phyloP scores from a whole-genome alignment of 1,284 basidiomycete genomes.

The Ganoderma meredithae region DNA sequence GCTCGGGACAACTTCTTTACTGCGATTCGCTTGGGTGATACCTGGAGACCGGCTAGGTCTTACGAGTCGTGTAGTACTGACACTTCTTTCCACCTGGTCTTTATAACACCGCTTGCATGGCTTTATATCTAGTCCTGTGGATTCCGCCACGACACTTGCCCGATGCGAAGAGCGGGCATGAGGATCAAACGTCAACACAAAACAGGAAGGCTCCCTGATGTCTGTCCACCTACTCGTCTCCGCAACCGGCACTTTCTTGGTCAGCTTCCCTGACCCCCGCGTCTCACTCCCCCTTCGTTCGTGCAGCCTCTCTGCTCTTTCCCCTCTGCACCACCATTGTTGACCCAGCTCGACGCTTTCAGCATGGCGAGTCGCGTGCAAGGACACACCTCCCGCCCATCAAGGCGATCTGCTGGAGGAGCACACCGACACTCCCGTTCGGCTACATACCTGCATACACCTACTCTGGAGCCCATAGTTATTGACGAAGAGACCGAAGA shows the following conservation, averaged over 20 bases:
- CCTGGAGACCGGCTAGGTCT: too few species aligned
- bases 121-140: not conserved
- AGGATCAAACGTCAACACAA: not conserved
- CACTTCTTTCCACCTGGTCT: not conserved
- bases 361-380: slow-evolving; percentile 21
- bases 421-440: slow-evolving; percentile 26
- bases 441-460: slow-evolving; percentile 24
- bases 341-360: slow-evolving; percentile 7
- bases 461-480: slow-evolving; percentile 28
- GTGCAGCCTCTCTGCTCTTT: slow-evolving; percentile 6
- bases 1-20: too few species aligned
- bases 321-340: slow-evolving; percentile 6
- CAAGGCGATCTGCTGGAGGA: slow-evolving; percentile 7
- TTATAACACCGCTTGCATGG: not conserved
- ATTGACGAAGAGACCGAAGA: slow-evolving; percentile 30
- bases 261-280: not conserved
- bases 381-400: slow-evolving; percentile 2
- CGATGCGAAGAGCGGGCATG: not conserved
- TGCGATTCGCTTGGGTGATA: too few species aligned
- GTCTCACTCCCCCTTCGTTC: slow-evolving; percentile 1
- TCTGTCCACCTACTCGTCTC: slow-evolving; percentile 11
- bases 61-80: not conserved
- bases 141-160: not conserved
- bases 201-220: slow-evolving; percentile 4
- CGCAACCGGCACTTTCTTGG: not conserved